These are phyloP conservation scores for Penicillium sp. DNA, from an alignment of 2,329 filamentous ascomycete species.

Conservation along the genomic window DNA sequence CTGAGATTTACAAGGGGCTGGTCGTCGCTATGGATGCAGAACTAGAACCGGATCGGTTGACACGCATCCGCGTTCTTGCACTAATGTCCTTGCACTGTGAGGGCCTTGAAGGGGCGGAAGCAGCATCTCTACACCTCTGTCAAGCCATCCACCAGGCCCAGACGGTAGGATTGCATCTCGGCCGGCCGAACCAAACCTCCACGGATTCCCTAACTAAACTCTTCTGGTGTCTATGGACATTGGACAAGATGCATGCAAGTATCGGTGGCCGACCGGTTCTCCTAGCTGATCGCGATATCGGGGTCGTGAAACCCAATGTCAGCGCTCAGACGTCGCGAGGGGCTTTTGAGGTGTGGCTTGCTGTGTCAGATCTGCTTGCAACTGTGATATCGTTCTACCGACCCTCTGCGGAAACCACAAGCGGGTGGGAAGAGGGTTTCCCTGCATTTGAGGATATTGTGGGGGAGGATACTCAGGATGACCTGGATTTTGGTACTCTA, in stretches of 20 bases:
- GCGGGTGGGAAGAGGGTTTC: slow-evolving; percentile 40
- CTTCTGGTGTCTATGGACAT: slow-evolving; percentile 43
- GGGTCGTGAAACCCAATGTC: slow-evolving; percentile 30
- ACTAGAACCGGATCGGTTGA: slow-evolving; percentile 37
- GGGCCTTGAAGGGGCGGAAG: slow-evolving; percentile 40
- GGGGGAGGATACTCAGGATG: slow-evolving; percentile 23
- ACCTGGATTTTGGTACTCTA: slow-evolving; percentile 31
- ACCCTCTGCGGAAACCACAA: slow-evolving; percentile 32
- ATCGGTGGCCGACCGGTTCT: slow-evolving; percentile 41
- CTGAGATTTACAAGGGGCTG: slow-evolving; percentile 38
- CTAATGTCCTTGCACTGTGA: slow-evolving; percentile 43
- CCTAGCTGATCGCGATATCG: slow-evolving; percentile 41
- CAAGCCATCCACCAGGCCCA: slow-evolving; percentile 43
- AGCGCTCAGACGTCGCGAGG: slow-evolving; percentile 13
- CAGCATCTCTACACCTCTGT: slow-evolving; percentile 40
- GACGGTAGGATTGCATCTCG: slow-evolving; percentile 40
- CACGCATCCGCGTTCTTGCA: slow-evolving; percentile 38
- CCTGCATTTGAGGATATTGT: slow-evolving; percentile 38
- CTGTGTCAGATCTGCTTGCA: slow-evolving; percentile 37
- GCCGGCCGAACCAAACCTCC: slow-evolving; percentile 32
- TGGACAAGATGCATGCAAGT: slow-evolving; percentile 44
- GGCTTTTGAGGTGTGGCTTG: slow-evolving; percentile 39
- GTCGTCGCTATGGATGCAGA: slow-evolving; percentile 38
- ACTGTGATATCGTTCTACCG: slow-evolving; percentile 42
- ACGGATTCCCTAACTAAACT: slow-evolving; percentile 31